Conservation (phyloP, 2,329 filamentous ascomycete species). For the Claviceps arundinis region DNA sequence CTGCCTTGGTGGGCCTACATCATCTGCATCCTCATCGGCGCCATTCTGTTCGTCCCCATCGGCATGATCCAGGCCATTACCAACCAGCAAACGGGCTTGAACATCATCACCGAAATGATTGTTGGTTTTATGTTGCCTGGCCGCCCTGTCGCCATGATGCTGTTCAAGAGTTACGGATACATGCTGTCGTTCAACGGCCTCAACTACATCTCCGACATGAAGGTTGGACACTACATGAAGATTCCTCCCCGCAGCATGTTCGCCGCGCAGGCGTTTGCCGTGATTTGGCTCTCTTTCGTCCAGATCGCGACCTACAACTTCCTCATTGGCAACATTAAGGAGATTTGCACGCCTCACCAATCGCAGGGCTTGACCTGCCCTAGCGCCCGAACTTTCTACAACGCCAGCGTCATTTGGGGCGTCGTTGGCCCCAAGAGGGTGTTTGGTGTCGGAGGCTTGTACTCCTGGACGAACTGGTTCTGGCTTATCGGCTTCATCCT, state of each 20-base stretch:
- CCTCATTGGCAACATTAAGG: constrained; percentile 30
- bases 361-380: constrained; percentile 40
- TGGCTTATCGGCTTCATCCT: constrained; percentile 36
- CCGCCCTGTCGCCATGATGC: constrained; percentile 32
- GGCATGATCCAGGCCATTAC: constrained; percentile 32
- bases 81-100: constrained; percentile 31
- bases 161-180: constrained; percentile 32
- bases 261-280: constrained; percentile 24
- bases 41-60: constrained; percentile 26
- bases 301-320: constrained; percentile 23
- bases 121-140: constrained; percentile 33
- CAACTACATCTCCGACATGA: constrained; percentile 31
- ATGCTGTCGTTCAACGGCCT: constrained; percentile 30
- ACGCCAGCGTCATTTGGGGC: constrained; percentile 45
- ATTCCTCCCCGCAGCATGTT: constrained; percentile 35
- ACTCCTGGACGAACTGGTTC: constrained; percentile 36
- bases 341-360: constrained; percentile 35
- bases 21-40: constrained; percentile 23
- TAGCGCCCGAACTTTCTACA: constrained; percentile 43
- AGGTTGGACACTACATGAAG: constrained; percentile 38
- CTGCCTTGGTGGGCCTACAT: constrained; percentile 29
- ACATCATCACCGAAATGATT: constrained; percentile 33
- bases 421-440: constrained; percentile 31
- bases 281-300: constrained; percentile 22
- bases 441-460: constrained; percentile 19